phyloP scores from a whole-genome alignment of 148 eudicot genomes.

The Rheum nobile region DNA sequence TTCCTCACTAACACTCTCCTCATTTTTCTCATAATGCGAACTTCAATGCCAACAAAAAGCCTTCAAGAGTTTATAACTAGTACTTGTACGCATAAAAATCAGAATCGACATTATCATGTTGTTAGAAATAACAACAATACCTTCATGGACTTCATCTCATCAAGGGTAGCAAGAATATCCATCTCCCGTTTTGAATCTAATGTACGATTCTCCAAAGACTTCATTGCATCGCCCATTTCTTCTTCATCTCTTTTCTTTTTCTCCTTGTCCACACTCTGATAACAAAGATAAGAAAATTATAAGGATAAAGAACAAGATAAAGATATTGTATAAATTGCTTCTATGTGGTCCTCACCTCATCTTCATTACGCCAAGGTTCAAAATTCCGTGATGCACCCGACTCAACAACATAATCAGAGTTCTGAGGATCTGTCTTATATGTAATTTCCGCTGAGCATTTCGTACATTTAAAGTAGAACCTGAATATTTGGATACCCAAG shows the following conservation, averaged over 20 bases:
- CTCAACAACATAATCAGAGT: conserved; percentile 82
- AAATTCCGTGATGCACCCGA: conserved; percentile 78
- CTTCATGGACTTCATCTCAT: conserved; percentile 96
- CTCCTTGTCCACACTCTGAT: conserved; percentile 52
- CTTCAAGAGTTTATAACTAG: not conserved
- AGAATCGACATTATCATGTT: not conserved
- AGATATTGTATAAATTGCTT: not conserved
- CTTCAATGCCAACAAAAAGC: not conserved
- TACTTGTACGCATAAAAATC: not conserved
- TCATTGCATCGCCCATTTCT: conserved; percentile 99
- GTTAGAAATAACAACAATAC: conserved; percentile 17
- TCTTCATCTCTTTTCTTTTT: conserved; percentile 62
- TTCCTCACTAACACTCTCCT: not conserved
- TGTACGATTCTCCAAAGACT: conserved; percentile 89
- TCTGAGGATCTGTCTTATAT: conserved; percentile 81
- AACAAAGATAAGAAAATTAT: not conserved
- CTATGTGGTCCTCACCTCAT: conserved; percentile 41
- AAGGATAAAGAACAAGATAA: conserved; percentile 4
- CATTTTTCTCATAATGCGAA: not conserved
- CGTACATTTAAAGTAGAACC: conserved; percentile 88
- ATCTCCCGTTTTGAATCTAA: conserved; percentile 84
- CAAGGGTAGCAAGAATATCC: conserved; percentile 91
- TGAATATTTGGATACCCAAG: conserved; percentile 76
- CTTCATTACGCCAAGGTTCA: conserved; percentile 90
- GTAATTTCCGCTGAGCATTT: conserved; percentile 81